These are phyloP conservation scores for Cercophora samala DNA, from an alignment of 495 filamentous ascomycete species.

Conservation along the genomic window DNA sequence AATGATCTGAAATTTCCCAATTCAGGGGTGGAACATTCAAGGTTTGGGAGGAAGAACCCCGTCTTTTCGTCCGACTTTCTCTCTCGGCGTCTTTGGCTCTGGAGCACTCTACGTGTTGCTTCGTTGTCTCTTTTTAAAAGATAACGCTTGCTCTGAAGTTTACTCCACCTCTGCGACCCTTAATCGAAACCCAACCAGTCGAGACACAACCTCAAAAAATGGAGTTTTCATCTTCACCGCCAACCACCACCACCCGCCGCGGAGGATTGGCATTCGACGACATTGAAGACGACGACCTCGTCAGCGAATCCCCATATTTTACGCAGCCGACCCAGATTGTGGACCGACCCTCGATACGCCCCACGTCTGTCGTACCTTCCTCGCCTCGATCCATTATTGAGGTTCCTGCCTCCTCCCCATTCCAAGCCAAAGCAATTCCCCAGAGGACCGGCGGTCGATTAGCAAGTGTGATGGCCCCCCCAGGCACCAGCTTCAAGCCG, in stretches of 20 bases:
- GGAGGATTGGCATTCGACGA: conserved; percentile 24
- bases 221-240: conserved; percentile 24
- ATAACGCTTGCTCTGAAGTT: neutral
- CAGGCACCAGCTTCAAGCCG: conserved; percentile 67
- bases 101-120: neutral
- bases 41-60: neutral
- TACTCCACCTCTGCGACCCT: neutral
- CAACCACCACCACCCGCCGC: conserved; percentile 14
- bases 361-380: conserved; percentile 31
- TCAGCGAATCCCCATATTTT: conserved; percentile 40
- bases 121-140: neutral
- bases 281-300: conserved; percentile 22
- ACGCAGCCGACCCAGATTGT: conserved; percentile 71
- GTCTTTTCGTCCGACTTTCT: neutral
- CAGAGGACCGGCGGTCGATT: conserved; percentile 37
- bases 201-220: conserved; percentile 8
- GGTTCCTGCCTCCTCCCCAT: conserved; percentile 80
- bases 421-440: conserved; percentile 34
- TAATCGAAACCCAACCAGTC: neutral
- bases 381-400: conserved; percentile 60
- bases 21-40: neutral
- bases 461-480: conserved; percentile 67
- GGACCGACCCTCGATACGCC: conserved; percentile 19
- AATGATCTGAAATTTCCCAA: neutral
- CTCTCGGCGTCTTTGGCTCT: neutral